A percentile compares a stretch with the other conserved stretches of the same genome.
Evolutionary conservation across 768 basidiomycete genomes (phyloP).

Genomic region (Podaxis pistillaris): DNA sequence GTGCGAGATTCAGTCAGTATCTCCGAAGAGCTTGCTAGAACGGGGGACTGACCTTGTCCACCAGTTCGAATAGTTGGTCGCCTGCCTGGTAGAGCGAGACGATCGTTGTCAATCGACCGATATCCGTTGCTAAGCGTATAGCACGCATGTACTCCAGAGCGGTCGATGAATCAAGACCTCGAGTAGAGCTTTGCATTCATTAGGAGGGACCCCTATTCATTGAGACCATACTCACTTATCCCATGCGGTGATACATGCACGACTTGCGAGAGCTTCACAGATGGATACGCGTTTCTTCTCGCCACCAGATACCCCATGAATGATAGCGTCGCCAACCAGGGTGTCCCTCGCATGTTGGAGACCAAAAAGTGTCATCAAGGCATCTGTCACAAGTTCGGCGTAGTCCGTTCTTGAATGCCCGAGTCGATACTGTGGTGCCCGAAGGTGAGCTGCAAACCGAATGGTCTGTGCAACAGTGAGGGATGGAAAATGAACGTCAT

Average conservation of each 20-base stretch:
- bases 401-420: constrained; percentile 42
- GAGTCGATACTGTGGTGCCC: constrained; percentile 57
- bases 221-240: constrained; percentile 45
- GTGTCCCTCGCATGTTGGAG: constrained; percentile 71
- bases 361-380: constrained; percentile 70
- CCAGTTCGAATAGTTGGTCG: constrained; percentile 52
- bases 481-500: constrained; percentile 85
- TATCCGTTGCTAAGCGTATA: constrained; percentile 62
- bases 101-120: constrained; percentile 53
- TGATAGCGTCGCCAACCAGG: constrained; percentile 71
- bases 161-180: constrained; percentile 66
- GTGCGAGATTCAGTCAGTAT: constrained; percentile 53
- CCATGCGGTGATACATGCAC: constrained; percentile 60
- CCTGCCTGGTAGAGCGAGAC: constrained; percentile 88
- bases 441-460: constrained; percentile 61
- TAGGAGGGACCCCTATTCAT: constrained; percentile 13
- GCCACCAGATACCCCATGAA: constrained; percentile 72
- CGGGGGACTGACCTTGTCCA: no score
- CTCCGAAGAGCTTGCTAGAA: no score
- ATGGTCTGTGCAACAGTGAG: constrained; percentile 81
- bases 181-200: constrained; percentile 46
- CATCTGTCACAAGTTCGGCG: constrained; percentile 43
- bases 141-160: constrained; percentile 72
- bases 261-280: constrained; percentile 58
- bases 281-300: constrained; percentile 83